Evolutionary conservation across 768 basidiomycete genomes (phyloP).

Genomic region (Boletellus ananas): DNA sequence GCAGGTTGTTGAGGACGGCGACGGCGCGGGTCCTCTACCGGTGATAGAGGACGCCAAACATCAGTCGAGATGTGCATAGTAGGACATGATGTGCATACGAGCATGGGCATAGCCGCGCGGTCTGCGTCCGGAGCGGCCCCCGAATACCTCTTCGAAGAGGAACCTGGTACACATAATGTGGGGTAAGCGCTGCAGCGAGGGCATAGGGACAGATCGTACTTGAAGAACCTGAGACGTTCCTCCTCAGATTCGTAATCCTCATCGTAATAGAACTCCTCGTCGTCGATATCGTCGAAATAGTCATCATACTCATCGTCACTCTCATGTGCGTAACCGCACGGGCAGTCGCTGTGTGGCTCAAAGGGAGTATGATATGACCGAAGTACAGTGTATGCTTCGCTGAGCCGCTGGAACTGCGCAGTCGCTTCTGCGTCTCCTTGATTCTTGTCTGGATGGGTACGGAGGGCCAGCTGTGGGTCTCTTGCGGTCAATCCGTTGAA

Average conservation of each 20-base stretch:
- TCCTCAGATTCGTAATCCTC: constrained; percentile 33
- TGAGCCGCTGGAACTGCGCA: constrained; percentile 62
- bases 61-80: constrained; percentile 11
- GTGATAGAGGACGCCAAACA: neutral
- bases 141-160: constrained; percentile 46
- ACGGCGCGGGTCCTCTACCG: constrained; percentile 20
- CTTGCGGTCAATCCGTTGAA: neutral
- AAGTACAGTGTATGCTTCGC: constrained; percentile 64
- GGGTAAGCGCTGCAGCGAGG: constrained; percentile 4
- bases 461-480: constrained; percentile 49
- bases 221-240: constrained; percentile 41
- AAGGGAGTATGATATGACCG: constrained; percentile 46
- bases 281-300: constrained; percentile 27
- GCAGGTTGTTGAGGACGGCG: constrained; percentile 15
- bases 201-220: constrained; percentile 29
- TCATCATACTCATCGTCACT: constrained; percentile 39
- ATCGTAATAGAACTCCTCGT: constrained; percentile 29
- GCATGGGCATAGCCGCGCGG: constrained; percentile 18
- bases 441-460: constrained; percentile 78
- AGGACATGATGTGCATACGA: constrained; percentile 26
- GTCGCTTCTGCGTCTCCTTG: constrained; percentile 62
- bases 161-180: constrained; percentile 32
- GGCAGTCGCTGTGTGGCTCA: constrained; percentile 17
- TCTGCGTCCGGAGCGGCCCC: constrained; percentile 29
- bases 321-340: constrained; percentile 25